Evolutionary conservation across 2,329 filamentous ascomycete genomes (phyloP).

Genomic region (Curvularia spicifera): DNA sequence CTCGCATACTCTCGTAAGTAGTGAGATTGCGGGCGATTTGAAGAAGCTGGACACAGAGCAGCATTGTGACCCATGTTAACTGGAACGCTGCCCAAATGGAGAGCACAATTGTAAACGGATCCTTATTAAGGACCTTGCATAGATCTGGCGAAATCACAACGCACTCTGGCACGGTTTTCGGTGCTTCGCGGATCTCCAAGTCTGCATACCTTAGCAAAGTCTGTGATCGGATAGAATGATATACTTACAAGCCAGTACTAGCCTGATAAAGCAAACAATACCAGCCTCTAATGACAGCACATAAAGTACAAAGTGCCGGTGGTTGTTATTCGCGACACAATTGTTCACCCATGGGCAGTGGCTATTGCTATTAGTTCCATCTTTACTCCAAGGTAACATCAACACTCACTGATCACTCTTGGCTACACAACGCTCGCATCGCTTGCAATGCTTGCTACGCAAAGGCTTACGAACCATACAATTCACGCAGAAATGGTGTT

Average conservation of each 20-base stretch:
- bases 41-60: slow-evolving; percentile 89
- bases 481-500: slow-evolving; percentile 88
- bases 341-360: slow-evolving; percentile 99
- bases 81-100: slow-evolving; percentile 82
- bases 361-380: slow-evolving; percentile 55
- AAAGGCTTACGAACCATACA: slow-evolving; percentile 95
- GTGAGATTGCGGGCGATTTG: slow-evolving; percentile 93
- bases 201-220: slow-evolving; percentile 58
- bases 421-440: slow-evolving; percentile 89
- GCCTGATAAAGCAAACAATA: slow-evolving; percentile 72
- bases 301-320: slow-evolving; percentile 94
- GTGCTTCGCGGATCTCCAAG: slow-evolving; percentile 64
- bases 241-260: slow-evolving; percentile 73
- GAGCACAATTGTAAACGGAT: slow-evolving; percentile 83
- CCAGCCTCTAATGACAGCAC: slow-evolving; percentile 78
- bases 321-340: slow-evolving; percentile 93
- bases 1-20: slow-evolving; percentile 95
- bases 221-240: slow-evolving; percentile 1
- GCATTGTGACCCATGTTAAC: slow-evolving; percentile 95
- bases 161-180: slow-evolving; percentile 61
- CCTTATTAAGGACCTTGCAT: slow-evolving; percentile 78
- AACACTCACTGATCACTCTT: slow-evolving; percentile 90
- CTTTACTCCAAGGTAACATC: not conserved
- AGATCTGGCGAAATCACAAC: slow-evolving; percentile 75
- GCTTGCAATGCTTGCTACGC: slow-evolving; percentile 92